Evolutionary conservation across 495 filamentous ascomycete species (phyloP).

Genomic region (Xylaria curta): DNA sequence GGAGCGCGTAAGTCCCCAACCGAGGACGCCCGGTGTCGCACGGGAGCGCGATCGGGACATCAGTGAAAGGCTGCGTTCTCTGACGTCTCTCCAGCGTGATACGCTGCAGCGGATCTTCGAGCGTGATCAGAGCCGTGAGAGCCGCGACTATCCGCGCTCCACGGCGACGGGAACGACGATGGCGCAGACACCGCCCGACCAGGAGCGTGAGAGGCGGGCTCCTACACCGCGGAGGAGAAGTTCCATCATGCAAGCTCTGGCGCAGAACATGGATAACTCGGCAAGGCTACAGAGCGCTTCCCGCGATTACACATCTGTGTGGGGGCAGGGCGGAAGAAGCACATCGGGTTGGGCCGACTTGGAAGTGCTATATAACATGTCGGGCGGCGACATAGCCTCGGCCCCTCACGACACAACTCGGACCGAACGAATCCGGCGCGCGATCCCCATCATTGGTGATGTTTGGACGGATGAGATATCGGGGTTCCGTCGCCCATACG

Average conservation of each 20-base stretch:
- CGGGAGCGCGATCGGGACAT: slow-evolving; percentile 27
- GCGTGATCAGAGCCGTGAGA: slow-evolving; percentile 34
- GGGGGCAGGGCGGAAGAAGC: slow-evolving; percentile 24
- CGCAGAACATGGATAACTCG: slow-evolving; percentile 33
- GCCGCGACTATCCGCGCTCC: slow-evolving; percentile 33
- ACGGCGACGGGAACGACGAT: slow-evolving; percentile 17
- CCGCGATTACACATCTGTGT: slow-evolving; percentile 32
- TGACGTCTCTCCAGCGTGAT: slow-evolving; percentile 35
- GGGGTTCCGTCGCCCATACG: slow-evolving; percentile 31
- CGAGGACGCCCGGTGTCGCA: slow-evolving; percentile 12
- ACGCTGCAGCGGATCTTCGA: slow-evolving; percentile 37
- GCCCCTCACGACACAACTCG: slow-evolving; percentile 26
- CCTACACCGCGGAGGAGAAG: slow-evolving; percentile 33
- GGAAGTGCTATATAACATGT: slow-evolving; percentile 42
- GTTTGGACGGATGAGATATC: slow-evolving; percentile 36
- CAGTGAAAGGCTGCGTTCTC: slow-evolving; percentile 23
- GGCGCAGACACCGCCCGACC: slow-evolving; percentile 32
- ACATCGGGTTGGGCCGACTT: slow-evolving; percentile 43
- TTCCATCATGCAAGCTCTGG: slow-evolving; percentile 36
- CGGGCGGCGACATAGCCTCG: slow-evolving; percentile 25
- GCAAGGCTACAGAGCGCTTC: slow-evolving; percentile 29
- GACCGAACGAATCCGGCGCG: slow-evolving; percentile 35
- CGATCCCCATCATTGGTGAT: slow-evolving; percentile 36
- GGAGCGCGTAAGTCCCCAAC: slow-evolving; percentile 37
- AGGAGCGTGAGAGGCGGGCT: slow-evolving; percentile 36